Conservation (phyloP, 148 eudicot genomes). For the Heliosperma pusillum region DNA sequence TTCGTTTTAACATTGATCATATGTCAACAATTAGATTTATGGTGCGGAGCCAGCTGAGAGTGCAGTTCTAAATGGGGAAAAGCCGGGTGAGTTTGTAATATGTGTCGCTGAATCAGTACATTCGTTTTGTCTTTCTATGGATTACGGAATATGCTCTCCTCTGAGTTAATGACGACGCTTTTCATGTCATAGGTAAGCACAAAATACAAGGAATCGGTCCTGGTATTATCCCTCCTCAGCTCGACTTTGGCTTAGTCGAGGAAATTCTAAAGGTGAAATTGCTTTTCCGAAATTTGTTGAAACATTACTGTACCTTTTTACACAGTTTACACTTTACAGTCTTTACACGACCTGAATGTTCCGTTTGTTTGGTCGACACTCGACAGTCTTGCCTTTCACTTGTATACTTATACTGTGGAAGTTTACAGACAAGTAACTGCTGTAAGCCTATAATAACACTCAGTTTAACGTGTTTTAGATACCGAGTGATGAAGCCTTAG, state of each 20-base stretch:
- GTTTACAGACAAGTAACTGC: too few species aligned
- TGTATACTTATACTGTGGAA: too few species aligned
- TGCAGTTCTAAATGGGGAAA: conserved; percentile 72
- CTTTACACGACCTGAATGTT: background rate
- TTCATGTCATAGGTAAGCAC: conserved; percentile 52
- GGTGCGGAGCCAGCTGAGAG: conserved; percentile 84
- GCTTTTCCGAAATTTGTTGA: too few species aligned
- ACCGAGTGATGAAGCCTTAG: conserved; percentile 27
- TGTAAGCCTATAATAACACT: background rate
- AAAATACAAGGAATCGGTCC: conserved; percentile 84
- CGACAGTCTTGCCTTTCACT: too few species aligned
- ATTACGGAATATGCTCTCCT: background rate
- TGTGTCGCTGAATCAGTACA: background rate
- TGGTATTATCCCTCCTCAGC: conserved; percentile 53
- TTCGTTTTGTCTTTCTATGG: background rate
- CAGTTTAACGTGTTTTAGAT: conserved; percentile 14
- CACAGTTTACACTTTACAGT: background rate
- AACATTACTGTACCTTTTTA: too few species aligned
- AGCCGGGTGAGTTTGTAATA: conserved; percentile 48
- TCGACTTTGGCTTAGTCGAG: conserved; percentile 55
- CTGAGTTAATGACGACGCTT: background rate
- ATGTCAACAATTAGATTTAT: conserved; percentile 38
- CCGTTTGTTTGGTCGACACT: too few species aligned
- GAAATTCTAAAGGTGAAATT: conserved; percentile 58
- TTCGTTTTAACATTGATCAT: background rate